Evolutionary conservation across 805 yeast genomes (phyloP).

Genomic region (Candida yuanshanica): DNA sequence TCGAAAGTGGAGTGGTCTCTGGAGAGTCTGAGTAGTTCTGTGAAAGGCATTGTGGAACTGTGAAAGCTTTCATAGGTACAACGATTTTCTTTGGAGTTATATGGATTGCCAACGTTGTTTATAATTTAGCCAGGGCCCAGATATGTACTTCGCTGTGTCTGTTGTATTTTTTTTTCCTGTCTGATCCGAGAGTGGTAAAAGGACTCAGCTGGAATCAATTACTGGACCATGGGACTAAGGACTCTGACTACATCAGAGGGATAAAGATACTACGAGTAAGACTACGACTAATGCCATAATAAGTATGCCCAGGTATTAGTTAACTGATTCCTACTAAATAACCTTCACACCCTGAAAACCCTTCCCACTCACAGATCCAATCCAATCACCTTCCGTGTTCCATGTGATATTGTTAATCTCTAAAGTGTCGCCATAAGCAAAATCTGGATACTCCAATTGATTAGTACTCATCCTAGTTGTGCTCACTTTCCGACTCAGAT

Average conservation of each 20-base stretch:
- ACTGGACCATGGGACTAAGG: no score
- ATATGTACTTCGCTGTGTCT: no score
- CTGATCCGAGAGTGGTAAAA: no score
- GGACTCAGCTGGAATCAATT: no score
- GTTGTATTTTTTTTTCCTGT: no score
- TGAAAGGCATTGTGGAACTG: background rate
- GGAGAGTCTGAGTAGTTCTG: background rate
- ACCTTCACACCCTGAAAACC: conserved; percentile 30
- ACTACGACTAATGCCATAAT: no score
- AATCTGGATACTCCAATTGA: conserved; percentile 24
- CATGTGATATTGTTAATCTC: conserved; percentile 79
- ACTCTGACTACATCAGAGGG: no score
- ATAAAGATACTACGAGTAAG: no score
- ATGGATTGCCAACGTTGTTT: no score
- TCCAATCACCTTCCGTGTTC: conserved; percentile 72
- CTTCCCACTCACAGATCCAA: conserved; percentile 50
- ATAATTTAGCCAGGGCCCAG: no score
- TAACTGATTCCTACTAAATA: background rate
- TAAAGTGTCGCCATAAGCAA: conserved; percentile 53
- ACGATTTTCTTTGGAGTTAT: no score
- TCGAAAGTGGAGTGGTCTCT: background rate
- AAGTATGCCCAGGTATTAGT: no score
- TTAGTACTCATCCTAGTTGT: background rate
- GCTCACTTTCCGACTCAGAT: conserved; percentile 27
- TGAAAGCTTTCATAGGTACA: background rate